Conservation (phyloP, 352 stramenopile species). For the Globisporangium paroecandrum region DNA sequence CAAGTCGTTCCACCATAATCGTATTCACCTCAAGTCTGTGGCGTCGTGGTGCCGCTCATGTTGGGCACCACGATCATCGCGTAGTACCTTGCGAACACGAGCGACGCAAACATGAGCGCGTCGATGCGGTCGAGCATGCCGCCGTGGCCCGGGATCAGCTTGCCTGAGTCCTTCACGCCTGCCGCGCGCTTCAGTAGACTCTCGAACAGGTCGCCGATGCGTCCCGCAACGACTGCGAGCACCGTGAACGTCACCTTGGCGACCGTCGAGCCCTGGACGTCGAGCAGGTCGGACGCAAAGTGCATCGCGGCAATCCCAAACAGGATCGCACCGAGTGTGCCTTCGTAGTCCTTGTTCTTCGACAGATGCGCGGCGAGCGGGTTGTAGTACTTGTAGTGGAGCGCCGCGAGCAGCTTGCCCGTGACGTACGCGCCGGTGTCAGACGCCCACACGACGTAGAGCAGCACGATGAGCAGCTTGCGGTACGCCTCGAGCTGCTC, state of each 20-base stretch:
- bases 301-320: conserved; percentile 87
- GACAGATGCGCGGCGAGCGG: conserved; percentile 85
- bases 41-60: not conserved
- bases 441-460: conserved; percentile 73
- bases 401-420: conserved; percentile 85
- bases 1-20: not conserved
- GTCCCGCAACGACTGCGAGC: conserved; percentile 89
- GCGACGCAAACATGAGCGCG: conserved; percentile 90
- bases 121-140: conserved; percentile 95
- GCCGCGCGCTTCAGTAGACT: conserved; percentile 95
- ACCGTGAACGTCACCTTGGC: conserved; percentile 83
- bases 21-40: not conserved
- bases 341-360: conserved; percentile 96
- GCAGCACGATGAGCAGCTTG: conserved; percentile 63
- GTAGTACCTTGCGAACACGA: conserved; percentile 69
- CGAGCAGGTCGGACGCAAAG: conserved; percentile 66
- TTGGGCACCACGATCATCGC: conserved; percentile 31
- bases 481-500: conserved; percentile 48
- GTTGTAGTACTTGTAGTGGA: conserved; percentile 83
- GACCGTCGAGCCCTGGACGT: conserved; percentile 70
- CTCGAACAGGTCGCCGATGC: conserved; percentile 94
- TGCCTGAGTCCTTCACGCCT: conserved; percentile 94
- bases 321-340: conserved; percentile 85
- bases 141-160: conserved; percentile 94
- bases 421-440: conserved; percentile 94